These are phyloP conservation scores for Lantana camara DNA, from an alignment of 257 asterid species.

Conservation along the genomic window DNA sequence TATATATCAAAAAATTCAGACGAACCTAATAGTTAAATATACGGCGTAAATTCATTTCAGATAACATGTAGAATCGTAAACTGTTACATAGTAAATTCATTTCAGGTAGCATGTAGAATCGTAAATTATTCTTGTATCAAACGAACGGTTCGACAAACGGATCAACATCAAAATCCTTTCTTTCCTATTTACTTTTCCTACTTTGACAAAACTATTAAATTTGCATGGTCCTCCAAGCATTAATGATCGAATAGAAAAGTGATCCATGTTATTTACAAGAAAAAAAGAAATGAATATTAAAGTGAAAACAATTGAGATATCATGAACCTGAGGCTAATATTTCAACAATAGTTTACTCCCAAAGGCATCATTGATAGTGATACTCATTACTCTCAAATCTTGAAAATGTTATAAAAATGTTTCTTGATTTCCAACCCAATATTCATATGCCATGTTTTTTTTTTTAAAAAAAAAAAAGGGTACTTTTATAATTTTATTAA, in stretches of 20 bases:
- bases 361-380: slow-evolving; percentile 39
- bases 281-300: slow-evolving; percentile 28
- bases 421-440: slow-evolving; percentile 7
- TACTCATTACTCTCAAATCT: too few species aligned
- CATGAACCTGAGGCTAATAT: slow-evolving; percentile 39
- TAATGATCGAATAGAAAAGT: slow-evolving; percentile 46
- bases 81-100: too few species aligned
- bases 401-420: too few species aligned
- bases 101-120: too few species aligned
- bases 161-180: too few species aligned
- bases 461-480: not conserved
- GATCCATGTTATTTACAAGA: slow-evolving; percentile 26
- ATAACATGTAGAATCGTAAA: too few species aligned
- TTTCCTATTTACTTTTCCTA: slow-evolving; percentile 8
- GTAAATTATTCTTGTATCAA: too few species aligned
- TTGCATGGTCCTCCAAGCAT: slow-evolving; percentile 53
- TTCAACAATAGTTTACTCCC: slow-evolving; percentile 17
- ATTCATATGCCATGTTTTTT: not conserved
- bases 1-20: too few species aligned
- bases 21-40: too few species aligned
- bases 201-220: slow-evolving; percentile 40
- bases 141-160: too few species aligned
- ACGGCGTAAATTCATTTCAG: too few species aligned
- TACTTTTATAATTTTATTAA: not conserved
- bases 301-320: slow-evolving; percentile 26